Evolutionary conservation across 129 eudicot species (phyloP), one percentile per base, ranked within the genome.

Genomic region (Lactuca sativa): DNA sequence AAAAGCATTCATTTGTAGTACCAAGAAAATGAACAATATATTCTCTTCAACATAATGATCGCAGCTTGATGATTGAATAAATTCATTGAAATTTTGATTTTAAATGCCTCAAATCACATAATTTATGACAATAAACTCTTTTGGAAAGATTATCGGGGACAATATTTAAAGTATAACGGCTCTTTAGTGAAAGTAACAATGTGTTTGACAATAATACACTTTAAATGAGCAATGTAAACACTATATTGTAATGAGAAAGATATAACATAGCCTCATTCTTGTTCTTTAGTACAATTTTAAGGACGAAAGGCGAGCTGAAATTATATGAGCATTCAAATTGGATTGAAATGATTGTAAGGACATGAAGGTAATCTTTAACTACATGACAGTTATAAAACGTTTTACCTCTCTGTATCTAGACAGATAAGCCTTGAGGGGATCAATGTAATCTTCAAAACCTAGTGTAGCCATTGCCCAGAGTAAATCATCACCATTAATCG

Each of bases 401-500:
- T 25, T 36, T 81, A 84, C 90, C 90, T 84, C 90, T 78, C 90
- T 63, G 69, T 84, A 84, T 31, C 90, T 55, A 67, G 82, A 70
- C 60, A 84, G 70, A 70, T 84, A 84, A 13, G 83, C 82, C 86
- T 84, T 84, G 32, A 84, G 84, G n/a, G 90, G 90, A 15, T 84
- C 86, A 41, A 84, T 81, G 15, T 84, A 84, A 59, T 84, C 90
- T 49, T 84, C 90, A 58, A 84, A 84, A 21, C 90, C 90, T 71
- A 84, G 53, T 2, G 90, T 84, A n/a, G 90, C 86, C 90, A 84
- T 84, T n/a, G 90, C 90, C 90, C 90, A 84, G 2, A 84, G 84
- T 80, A 84, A 74, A 78, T 84, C 90, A 66, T 84, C 90, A 14
- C 90, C 90, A 4, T 84, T 84, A 18, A 84, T 81, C 0, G 90